Evolutionary conservation across 352 stramenopile genomes (phyloP).

Genomic region (Pythium rishiriense): DNA sequence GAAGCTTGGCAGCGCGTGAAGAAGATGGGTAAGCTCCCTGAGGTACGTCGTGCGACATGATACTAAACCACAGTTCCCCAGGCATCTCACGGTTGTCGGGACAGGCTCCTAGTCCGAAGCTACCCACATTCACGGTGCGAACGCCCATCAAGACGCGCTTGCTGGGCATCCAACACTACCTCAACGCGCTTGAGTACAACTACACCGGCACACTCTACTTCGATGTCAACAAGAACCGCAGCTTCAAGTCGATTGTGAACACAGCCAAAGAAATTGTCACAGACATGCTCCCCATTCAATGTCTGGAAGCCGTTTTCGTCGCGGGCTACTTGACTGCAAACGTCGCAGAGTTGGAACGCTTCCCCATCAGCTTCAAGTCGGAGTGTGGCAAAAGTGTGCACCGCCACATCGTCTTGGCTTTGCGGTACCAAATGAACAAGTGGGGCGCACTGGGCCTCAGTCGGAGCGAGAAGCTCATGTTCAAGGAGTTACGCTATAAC

Average conservation of each 20-base stretch:
- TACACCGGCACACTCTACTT: constrained; percentile 88
- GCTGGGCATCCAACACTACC: constrained; percentile 58
- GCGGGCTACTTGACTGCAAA: constrained; percentile 76
- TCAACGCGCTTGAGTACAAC: constrained; percentile 82
- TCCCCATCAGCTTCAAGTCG: constrained; percentile 88
- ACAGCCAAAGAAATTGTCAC: constrained; percentile 86
- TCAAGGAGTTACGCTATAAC: constrained; percentile 81
- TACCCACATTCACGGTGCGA: constrained; percentile 57
- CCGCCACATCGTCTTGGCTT: constrained; percentile 79
- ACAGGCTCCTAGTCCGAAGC: constrained; percentile 58
- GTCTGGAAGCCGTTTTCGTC: constrained; percentile 87
- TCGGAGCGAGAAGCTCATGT: constrained; percentile 82
- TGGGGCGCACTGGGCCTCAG: constrained; percentile 86
- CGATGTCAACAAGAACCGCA: constrained; percentile 85
- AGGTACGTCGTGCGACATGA: constrained; percentile 31
- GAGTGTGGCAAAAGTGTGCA: constrained; percentile 56
- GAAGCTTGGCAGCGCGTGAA: constrained; percentile 73
- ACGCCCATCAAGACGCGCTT: constrained; percentile 61
- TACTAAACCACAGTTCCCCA: background rate
- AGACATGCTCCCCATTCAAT: constrained; percentile 87
- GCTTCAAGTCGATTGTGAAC: constrained; percentile 85
- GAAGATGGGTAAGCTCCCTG: constrained; percentile 44
- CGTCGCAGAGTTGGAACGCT: constrained; percentile 65
- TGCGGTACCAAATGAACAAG: constrained; percentile 71
- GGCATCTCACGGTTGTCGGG: too few species aligned